Evolutionary conservation across 2,329 filamentous ascomycete genomes (phyloP).

Genomic region (Xylariaceae sp.): DNA sequence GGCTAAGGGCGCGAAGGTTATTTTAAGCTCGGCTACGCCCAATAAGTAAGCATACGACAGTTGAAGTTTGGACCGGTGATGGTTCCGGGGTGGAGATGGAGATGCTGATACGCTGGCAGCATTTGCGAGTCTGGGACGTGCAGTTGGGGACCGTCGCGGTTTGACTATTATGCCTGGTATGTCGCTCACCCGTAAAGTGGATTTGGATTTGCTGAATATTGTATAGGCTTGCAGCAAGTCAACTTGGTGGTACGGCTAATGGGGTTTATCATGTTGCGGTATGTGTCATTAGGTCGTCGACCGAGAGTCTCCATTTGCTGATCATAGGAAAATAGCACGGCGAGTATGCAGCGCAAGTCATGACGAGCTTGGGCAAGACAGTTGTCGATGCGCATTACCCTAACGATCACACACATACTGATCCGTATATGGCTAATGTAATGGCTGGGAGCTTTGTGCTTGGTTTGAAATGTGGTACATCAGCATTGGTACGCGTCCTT

Average conservation of each 20-base stretch:
- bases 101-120: constrained; percentile 41
- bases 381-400: constrained; percentile 55
- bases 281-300: too few species aligned
- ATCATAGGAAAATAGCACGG: constrained; percentile 40
- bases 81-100: too few species aligned
- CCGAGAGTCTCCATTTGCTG: too few species aligned
- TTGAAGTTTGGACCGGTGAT: neutral
- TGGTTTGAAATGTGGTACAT: constrained; percentile 48
- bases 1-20: constrained; percentile 58
- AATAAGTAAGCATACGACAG: constrained; percentile 12
- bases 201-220: neutral
- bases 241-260: constrained; percentile 34
- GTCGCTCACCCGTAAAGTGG: constrained; percentile 17
- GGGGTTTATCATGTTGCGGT: constrained; percentile 54
- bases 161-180: constrained; percentile 53
- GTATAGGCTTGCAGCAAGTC: constrained; percentile 34
- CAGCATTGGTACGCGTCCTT: constrained; percentile 31
- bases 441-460: constrained; percentile 46
- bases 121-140: constrained; percentile 58
- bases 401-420: constrained; percentile 63
- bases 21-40: constrained; percentile 42
- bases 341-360: constrained; percentile 54
- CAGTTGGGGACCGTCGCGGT: constrained; percentile 46
- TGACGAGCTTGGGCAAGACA: constrained; percentile 46
- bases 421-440: constrained; percentile 51